Base-by-base conservation (phyloP, 352 stramenopile genomes). In the Globisporangium lucens region DNA sequence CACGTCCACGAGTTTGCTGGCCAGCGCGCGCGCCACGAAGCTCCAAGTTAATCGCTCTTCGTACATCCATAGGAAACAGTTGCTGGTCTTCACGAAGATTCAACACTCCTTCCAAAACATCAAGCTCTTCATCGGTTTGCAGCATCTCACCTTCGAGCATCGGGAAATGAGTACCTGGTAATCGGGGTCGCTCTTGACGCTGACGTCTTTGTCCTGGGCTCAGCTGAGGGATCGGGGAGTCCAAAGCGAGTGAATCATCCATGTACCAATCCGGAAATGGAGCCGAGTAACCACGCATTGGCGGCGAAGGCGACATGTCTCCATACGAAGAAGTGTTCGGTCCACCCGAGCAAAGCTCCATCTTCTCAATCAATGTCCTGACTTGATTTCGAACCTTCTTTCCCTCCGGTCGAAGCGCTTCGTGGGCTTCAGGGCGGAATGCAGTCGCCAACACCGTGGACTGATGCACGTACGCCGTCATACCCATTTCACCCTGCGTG, bases 401-500 rank as follows among this genome's bases (percentile, higher is more conserved):
- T 24, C 85, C 87, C 10, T 79, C 72, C 8, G 70, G 46, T 7
- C 68, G 61, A 0, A 96, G 72, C 27, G 75, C 87, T 69, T 91
- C 83, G 15, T 89, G 70, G n/a, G 87, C 69, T 4, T 91, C 76
- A 6, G 89, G 89, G 47, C 89, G 82, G 69, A 96, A 96, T 17
- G 77, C 79, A 30, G 79, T 80, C 10, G 85, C 86, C 36, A 96
- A 66, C 13, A 96, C 89, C 7, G 89, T 96, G 35, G 89, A 96
- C 67, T 96, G 89, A 63, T 96, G 89, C 10, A 95, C 84, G 57
- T 94, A 93, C 6, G 87, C 89, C 15, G 83, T 84, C 66, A 94
- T 85, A 27, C 89, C 87, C 85, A 96, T 93, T 63, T 95, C 85
- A n/a, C 79, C 80, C 64, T 90, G 83, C 29, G 67, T 79, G n/a